These are phyloP conservation scores for Cylindrotheca closterium DNA, from an alignment of 108 stramenopile species.

Conservation along the genomic window DNA sequence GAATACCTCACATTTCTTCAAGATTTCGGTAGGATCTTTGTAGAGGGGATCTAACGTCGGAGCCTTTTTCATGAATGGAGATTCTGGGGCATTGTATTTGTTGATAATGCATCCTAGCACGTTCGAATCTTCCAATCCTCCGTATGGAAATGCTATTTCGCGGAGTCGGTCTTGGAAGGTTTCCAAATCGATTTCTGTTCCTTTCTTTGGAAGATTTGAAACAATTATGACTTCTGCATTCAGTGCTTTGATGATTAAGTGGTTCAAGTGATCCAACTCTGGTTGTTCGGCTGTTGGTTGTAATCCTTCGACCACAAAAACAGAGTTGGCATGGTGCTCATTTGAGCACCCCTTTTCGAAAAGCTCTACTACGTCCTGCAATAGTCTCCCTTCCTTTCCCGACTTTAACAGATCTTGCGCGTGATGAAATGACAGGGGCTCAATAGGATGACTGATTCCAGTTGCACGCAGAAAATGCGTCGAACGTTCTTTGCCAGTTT, in stretches of 20 bases:
- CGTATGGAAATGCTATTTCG: constrained; percentile 3
- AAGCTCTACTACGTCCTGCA: constrained; percentile 14
- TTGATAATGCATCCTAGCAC: constrained; percentile 27
- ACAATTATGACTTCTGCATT: constrained; percentile 28
- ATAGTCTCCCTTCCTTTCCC: constrained; percentile 3
- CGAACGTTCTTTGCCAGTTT: constrained; percentile 8
- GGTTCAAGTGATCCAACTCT: constrained; percentile 14
- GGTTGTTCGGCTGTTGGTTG: constrained; percentile 24
- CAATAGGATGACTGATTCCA: constrained; percentile 1
- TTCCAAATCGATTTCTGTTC: background rate
- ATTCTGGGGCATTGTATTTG: constrained; percentile 20
- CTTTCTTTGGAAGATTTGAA: background rate
- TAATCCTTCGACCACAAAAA: constrained; percentile 22
- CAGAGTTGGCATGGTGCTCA: background rate
- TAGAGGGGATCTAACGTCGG: background rate
- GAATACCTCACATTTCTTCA: constrained; percentile 4
- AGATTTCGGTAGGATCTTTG: background rate
- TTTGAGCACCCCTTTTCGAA: constrained; percentile 6
- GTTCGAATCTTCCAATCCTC: constrained; percentile 10
- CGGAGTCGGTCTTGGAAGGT: constrained; percentile 2
- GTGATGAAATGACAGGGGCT: constrained; percentile 7
- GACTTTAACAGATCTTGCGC: constrained; percentile 12
- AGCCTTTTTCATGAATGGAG: background rate
- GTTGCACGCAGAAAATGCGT: constrained; percentile 17
- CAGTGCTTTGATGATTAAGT: constrained; percentile 16